Conservation (phyloP, 192 early-diverging fungal genomes). For the Backusella tuberculispora region DNA sequence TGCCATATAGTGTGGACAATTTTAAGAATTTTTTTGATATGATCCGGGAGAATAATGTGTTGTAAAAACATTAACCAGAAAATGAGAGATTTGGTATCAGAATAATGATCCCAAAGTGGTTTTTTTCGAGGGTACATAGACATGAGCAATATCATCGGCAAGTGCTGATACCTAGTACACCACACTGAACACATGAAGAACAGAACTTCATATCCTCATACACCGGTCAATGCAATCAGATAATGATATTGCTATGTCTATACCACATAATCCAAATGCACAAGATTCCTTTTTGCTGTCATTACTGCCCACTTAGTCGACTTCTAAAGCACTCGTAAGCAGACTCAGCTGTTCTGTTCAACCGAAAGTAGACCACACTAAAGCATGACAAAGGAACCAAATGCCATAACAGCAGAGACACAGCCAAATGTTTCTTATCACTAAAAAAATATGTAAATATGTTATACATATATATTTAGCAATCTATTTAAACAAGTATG, state of each 20-base stretch:
- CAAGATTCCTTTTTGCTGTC: neutral
- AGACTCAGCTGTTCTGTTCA: neutral
- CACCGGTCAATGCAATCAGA: neutral
- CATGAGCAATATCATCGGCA: neutral
- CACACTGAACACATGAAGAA: neutral
- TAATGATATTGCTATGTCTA: neutral
- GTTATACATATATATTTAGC: no score
- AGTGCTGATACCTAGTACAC: constrained; percentile 5
- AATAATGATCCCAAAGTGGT: no score
- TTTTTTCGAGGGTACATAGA: no score
- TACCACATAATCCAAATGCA: neutral
- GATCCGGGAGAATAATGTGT: no score
- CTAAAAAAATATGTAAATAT: no score
- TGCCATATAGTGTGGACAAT: no score
- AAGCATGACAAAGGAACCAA: neutral
- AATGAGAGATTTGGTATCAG: no score
- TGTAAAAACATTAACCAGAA: no score
- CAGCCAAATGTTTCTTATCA: neutral
- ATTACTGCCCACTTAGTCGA: neutral
- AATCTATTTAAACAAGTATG: no score
- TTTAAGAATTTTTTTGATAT: no score
- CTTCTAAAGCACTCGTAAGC: neutral
- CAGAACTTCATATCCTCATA: neutral
- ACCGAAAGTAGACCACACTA: neutral
- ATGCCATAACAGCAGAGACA: neutral